Percentiles rank a stretch among this genome's conserved stretches.
Conservation (phyloP, 2,329 filamentous ascomycete species). For the Aspergillus pseudonomiae region DNA sequence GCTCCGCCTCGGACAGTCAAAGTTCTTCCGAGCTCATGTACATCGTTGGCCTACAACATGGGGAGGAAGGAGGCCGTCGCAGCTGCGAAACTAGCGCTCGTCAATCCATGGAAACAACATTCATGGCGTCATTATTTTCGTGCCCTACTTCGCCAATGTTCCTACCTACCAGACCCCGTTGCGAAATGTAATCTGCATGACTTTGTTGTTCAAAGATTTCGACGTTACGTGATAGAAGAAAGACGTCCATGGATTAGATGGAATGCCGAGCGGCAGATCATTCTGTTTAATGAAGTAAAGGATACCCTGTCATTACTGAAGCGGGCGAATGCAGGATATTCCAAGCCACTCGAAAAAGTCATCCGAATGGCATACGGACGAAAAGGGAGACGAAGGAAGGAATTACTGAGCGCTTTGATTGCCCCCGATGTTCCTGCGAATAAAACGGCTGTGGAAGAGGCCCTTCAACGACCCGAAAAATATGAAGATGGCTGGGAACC, state of each 20-base stretch:
- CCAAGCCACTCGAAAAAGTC: conserved; percentile 53
- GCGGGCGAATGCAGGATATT: conserved; percentile 61
- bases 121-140: conserved; percentile 55
- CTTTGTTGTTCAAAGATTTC: conserved; percentile 54
- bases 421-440: conserved; percentile 28
- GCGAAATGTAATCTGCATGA: conserved; percentile 54
- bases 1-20: conserved; percentile 4
- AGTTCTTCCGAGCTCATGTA: not conserved
- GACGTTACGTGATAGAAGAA: conserved; percentile 37
- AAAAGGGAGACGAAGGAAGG: conserved; percentile 54
- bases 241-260: conserved; percentile 20
- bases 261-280: conserved; percentile 21
- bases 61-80: not conserved
- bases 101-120: not conserved
- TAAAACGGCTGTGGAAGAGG: conserved; percentile 22
- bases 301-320: conserved; percentile 48
- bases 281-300: conserved; percentile 29
- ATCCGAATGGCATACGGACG: conserved; percentile 61
- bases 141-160: conserved; percentile 60
- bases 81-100: not conserved
- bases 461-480: conserved; percentile 20
- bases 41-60: not conserved
- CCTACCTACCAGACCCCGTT: conserved; percentile 62
- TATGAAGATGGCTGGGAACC: conserved; percentile 40
- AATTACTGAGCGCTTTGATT: conserved; percentile 47